A percentile compares a stretch with the other conserved stretches of the same genome.
phyloP scores from a whole-genome alignment of 75 land plant species.

The Selaginella tamariscina region DNA sequence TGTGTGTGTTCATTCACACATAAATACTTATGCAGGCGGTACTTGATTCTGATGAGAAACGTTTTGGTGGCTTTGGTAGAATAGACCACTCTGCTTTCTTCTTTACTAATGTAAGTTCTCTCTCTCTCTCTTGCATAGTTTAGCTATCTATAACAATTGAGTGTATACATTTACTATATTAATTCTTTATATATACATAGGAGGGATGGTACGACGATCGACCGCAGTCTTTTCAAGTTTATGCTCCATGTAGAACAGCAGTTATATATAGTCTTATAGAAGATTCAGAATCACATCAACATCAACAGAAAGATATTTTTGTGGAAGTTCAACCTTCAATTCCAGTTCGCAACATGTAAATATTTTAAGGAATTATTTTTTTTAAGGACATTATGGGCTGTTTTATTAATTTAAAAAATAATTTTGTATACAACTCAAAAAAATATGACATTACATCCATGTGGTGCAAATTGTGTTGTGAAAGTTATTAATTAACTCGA shows the following conservation, averaged over 20 bases:
- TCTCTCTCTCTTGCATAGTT: not conserved
- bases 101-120: slow-evolving; percentile 41
- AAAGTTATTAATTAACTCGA: no score
- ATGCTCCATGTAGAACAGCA: slow-evolving; percentile 71
- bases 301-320: no score
- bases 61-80: slow-evolving; percentile 66
- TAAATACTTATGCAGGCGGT: slow-evolving; percentile 38
- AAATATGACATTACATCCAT: no score
- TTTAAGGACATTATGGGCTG: no score
- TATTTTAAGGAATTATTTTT: no score
- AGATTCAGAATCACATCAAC: no score
- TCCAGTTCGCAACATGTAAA: no score
- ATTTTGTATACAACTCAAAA: no score
- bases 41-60: slow-evolving; percentile 58
- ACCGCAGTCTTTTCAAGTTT: slow-evolving; percentile 58
- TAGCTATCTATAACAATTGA: not conserved
- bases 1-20: not conserved
- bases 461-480: no score
- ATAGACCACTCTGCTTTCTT: slow-evolving; percentile 42
- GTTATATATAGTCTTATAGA: slow-evolving; percentile 52
- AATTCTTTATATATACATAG: slow-evolving; percentile 21
- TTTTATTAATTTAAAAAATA: no score
- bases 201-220: slow-evolving; percentile 64
- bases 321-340: no score
- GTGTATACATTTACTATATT: not conserved